phyloP scores from a whole-genome alignment of 108 stramenopile genomes.

The Pseudonitzschia multiseries region DNA sequence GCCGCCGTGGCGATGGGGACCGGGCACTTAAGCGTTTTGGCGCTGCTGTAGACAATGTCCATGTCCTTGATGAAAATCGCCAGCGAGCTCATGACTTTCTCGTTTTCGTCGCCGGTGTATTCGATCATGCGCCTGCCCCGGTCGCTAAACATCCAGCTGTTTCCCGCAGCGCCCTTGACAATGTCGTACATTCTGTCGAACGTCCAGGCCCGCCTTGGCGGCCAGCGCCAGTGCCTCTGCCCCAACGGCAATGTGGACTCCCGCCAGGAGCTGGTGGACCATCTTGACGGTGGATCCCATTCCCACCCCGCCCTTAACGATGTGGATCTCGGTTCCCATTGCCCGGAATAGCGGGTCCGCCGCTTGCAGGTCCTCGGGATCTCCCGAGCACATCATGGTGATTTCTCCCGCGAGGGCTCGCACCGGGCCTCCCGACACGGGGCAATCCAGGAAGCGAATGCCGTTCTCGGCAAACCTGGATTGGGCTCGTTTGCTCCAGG shows the following conservation, averaged over 20 bases:
- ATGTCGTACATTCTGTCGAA: conserved; percentile 69
- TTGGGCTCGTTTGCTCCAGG: conserved; percentile 9
- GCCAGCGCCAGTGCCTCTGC: conserved; percentile 75
- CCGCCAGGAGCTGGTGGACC: conserved; percentile 80
- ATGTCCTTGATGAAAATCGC: conserved; percentile 81
- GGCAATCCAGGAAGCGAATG: conserved; percentile 64
- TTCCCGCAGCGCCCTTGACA: conserved; percentile 72
- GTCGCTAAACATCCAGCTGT: conserved; percentile 79
- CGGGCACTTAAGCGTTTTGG: conserved; percentile 51
- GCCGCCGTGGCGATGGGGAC: conserved; percentile 66
- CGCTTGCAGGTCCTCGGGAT: conserved; percentile 19
- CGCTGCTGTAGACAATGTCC: conserved; percentile 73
- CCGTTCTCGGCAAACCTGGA: conserved; percentile 27
- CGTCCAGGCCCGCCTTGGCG: conserved; percentile 72
- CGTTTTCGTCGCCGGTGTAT: conserved; percentile 20
- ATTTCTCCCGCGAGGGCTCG: conserved; percentile 64
- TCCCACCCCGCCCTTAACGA: conserved; percentile 69
- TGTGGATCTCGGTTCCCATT: conserved; percentile 56
- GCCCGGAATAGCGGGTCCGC: conserved; percentile 51
- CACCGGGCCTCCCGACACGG: conserved; percentile 72
- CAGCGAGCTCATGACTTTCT: conserved; percentile 52
- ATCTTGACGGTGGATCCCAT: conserved; percentile 71
- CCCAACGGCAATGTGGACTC: conserved; percentile 68
- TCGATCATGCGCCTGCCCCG: conserved; percentile 70
- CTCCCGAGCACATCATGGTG: conserved; percentile 68